Base-by-base conservation (phyloP, 371 early-diverging fungal species). In the Blakeslea trispora region DNA sequence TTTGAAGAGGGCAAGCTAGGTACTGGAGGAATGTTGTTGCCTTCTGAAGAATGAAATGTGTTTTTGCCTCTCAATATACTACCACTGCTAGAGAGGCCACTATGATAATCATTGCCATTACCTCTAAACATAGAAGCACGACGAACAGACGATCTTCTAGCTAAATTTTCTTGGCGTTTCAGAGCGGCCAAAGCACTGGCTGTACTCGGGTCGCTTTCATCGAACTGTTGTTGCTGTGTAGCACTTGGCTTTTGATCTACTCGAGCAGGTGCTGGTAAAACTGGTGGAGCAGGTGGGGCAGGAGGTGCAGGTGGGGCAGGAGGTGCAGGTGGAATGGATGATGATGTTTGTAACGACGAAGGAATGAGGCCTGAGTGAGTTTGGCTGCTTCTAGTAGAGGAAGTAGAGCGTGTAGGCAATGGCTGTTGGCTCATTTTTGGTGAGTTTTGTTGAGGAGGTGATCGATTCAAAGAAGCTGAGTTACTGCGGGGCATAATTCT, bases 151-250 rank as follows among this genome's bases (percentile, higher is more conserved):
- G 77, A 77, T 21, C 74, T 55, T 41, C 79, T 50, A 9, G 79
- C 79, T 5, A 78, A 59, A 42, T 78, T 78, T 39, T 78, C 75
- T 50, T 78, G 72, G 5, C 73, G 66, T 48, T 78, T 78, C 23
- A 78, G 50, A n/a, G 75, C 75, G 17, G 79, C 79, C 3, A 78
- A 57, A 14, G 75, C 75, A 41, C 57, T 70, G 0, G 79, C 79
- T 9, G 79, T 78, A 41, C 64, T 65, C 8, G 79, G 71, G 50
- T 78, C 79, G 35, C 43, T 70, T 53, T 74, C 75, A 58, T 78
- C 79, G 39, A 78, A 71, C 19, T 47, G n/a, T 10, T 45, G 23
- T 2, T 34, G 54, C 17, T 55, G 40, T 14, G 47, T 53, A 17
- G 53, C 24, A 15, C 19, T 17, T 35, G 32, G 28, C 28, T 41